phyloP scores from a whole-genome alignment of 768 basidiomycete genomes.

The Phylloporus rhodoxanthus region DNA sequence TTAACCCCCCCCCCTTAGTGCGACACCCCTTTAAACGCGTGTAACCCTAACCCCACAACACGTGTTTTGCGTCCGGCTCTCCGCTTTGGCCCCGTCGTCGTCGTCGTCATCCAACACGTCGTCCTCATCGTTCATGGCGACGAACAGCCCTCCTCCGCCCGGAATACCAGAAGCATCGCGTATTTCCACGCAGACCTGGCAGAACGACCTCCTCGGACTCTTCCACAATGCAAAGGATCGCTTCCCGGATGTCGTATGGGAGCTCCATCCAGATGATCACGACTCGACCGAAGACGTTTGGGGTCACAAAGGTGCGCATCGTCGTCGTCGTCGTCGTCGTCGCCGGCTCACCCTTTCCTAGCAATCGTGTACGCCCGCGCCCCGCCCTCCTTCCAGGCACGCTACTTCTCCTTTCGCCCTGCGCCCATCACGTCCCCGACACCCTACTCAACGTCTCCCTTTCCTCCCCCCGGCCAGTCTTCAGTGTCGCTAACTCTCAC shows the following conservation, averaged over 20 bases:
- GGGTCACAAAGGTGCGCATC: conserved; percentile 85
- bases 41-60: conserved; percentile 27
- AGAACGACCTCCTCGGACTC: conserved; percentile 68
- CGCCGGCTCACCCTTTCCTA: conserved; percentile 25
- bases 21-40: conserved; percentile 2
- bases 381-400: conserved; percentile 83
- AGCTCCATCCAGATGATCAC: conserved; percentile 51
- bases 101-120: conserved; percentile 24
- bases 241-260: conserved; percentile 98
- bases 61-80: conserved; percentile 24
- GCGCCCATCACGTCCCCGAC: conserved; percentile 46
- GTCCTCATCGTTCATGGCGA: conserved; percentile 23
- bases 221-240: conserved; percentile 83
- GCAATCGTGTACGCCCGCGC: conserved; percentile 94
- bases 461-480: conserved; percentile 51
- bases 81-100: conserved; percentile 10
- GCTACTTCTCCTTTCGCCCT: conserved; percentile 78
- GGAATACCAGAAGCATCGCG: conserved; percentile 50
- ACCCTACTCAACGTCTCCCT: conserved; percentile 46
- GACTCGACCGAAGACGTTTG: conserved; percentile 61
- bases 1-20: not conserved
- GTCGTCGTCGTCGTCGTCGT: not conserved
- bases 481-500: conserved; percentile 51
- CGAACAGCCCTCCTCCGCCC: conserved; percentile 25
- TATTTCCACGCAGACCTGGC: conserved; percentile 70